These are phyloP conservation scores for Penicillium goetzii DNA, from an alignment of 495 filamentous ascomycete genomes.

Conservation along the genomic window DNA sequence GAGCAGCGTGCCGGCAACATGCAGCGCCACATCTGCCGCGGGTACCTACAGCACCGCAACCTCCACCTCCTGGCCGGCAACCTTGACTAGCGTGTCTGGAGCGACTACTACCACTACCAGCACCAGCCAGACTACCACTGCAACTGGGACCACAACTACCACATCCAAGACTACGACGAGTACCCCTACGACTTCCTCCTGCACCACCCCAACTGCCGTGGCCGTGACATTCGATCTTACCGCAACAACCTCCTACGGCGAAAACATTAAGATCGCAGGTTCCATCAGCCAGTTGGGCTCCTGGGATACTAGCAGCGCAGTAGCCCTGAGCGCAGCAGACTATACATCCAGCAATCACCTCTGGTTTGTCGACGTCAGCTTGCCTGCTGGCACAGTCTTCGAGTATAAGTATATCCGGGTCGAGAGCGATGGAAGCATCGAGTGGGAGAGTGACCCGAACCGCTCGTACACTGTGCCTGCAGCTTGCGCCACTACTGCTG, in stretches of 20 bases:
- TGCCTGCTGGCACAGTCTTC: slow-evolving; percentile 57
- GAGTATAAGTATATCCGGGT: slow-evolving; percentile 73
- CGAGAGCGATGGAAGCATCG: slow-evolving; percentile 53
- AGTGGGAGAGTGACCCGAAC: slow-evolving; percentile 70
- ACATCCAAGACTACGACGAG: slow-evolving; percentile 32
- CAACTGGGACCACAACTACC: slow-evolving; percentile 37
- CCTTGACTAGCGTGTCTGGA: slow-evolving; percentile 45
- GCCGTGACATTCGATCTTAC: slow-evolving; percentile 62
- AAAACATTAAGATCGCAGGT: slow-evolving; percentile 64
- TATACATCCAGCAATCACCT: slow-evolving; percentile 61
- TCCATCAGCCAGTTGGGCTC: slow-evolving; percentile 56
- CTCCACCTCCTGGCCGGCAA: slow-evolving; percentile 58
- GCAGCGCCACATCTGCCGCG: slow-evolving; percentile 52
- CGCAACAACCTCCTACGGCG: slow-evolving; percentile 57
- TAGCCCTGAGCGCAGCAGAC: slow-evolving; percentile 54
- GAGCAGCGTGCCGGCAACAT: slow-evolving; percentile 57
- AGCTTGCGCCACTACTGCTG: slow-evolving; percentile 47
- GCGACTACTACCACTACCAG: slow-evolving; percentile 24
- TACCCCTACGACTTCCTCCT: slow-evolving; percentile 36
- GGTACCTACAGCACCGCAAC: slow-evolving; percentile 64
- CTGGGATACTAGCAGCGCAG: slow-evolving; percentile 56
- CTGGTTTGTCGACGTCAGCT: slow-evolving; percentile 57
- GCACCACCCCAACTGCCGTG: slow-evolving; percentile 51
- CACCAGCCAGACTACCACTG: slow-evolving; percentile 25
- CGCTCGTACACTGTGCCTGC: slow-evolving; percentile 57